These are phyloP conservation scores for Galerina marginata DNA, from an alignment of 768 basidiomycete species.

Conservation along the genomic window DNA sequence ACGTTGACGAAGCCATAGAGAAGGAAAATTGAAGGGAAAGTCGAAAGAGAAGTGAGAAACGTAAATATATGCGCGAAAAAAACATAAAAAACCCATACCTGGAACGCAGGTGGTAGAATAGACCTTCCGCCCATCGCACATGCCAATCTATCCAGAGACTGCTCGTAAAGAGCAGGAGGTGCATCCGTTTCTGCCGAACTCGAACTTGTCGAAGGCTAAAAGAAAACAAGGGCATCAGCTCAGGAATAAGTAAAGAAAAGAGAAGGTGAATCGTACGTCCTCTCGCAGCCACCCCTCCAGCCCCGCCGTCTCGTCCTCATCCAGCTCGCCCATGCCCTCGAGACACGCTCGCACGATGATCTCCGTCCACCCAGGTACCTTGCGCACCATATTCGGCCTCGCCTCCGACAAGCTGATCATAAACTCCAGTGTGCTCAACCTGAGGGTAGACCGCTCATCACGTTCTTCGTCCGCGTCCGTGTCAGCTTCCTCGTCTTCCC, in stretches of 20 bases:
- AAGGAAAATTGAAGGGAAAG: not conserved
- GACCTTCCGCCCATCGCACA: constrained; percentile 79
- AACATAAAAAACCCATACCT: constrained; percentile 40
- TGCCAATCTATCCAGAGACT: constrained; percentile 81
- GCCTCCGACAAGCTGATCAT: constrained; percentile 85
- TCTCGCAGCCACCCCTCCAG: constrained; percentile 70
- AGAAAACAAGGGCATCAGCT: constrained; percentile 2
- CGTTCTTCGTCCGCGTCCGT: constrained; percentile 50
- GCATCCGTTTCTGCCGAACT: constrained; percentile 63
- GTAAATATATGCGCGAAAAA: constrained; percentile 1
- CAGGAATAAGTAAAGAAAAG: not conserved
- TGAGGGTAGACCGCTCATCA: constrained; percentile 72
- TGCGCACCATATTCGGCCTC: constrained; percentile 68
- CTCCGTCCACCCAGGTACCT: constrained; percentile 72
- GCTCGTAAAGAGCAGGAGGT: constrained; percentile 81
- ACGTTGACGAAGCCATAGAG: not conserved
- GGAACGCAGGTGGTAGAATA: constrained; percentile 81
- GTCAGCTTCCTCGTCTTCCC: constrained; percentile 32
- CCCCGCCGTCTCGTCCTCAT: constrained; percentile 52
- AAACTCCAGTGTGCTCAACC: constrained; percentile 80
- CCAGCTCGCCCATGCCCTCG: constrained; percentile 82
- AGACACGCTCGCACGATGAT: constrained; percentile 76
- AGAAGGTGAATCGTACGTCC: constrained; percentile 56
- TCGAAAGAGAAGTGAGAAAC: not conserved
- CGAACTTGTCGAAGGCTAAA: constrained; percentile 65